A percentile compares a stretch with the other conserved stretches of the same genome.
Conservation (phyloP, 1,284 basidiomycete genomes). For the Leucocoprinus gongylophorus region DNA sequence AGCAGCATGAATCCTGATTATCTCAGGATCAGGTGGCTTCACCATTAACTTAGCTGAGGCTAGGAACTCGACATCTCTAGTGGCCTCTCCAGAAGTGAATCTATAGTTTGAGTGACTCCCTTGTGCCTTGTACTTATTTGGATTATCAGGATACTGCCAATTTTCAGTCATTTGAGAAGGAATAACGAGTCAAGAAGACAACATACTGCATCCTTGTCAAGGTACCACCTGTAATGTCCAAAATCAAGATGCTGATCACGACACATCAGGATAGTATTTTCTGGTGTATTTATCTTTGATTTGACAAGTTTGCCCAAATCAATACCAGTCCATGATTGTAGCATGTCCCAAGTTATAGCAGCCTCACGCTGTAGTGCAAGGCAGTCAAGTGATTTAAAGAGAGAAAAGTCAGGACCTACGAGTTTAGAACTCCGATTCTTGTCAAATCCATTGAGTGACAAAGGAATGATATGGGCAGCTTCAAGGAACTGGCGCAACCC, state of each 20-base stretch:
- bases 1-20: conserved; percentile 18
- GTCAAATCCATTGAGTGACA: neutral
- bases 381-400: neutral
- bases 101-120: neutral
- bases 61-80: conserved; percentile 14
- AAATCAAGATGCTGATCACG: neutral
- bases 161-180: neutral
- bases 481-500: neutral
- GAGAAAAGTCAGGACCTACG: neutral
- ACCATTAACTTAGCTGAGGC: neutral
- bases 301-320: neutral
- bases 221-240: neutral
- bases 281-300: too few species aligned
- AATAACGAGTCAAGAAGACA: neutral
- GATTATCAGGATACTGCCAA: neutral
- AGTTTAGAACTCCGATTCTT: neutral
- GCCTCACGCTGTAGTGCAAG: neutral
- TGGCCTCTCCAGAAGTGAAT: neutral
- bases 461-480: neutral
- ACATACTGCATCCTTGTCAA: neutral
- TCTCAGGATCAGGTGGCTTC: conserved; percentile 15
- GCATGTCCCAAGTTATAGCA: neutral
- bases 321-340: neutral
- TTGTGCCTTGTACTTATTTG: neutral
- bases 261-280: neutral